phyloP scores from a whole-genome alignment of 768 basidiomycete genomes.

The Termitomyces sp. region DNA sequence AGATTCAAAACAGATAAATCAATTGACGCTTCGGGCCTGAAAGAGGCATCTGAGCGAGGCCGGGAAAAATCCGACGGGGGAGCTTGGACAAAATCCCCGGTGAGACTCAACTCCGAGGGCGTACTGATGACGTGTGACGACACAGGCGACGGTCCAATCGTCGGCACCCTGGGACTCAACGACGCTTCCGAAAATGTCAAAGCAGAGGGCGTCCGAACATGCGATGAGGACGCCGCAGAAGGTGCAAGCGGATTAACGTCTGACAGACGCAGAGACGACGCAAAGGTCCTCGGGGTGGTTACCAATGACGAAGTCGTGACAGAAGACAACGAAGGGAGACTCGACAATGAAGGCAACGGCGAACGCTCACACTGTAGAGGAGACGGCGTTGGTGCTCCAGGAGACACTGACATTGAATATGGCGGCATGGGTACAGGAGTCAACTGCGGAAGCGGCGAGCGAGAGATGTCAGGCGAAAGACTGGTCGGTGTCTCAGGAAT shows the following conservation, averaged over 20 bases:
- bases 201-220: constrained; percentile 10
- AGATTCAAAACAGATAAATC: constrained; percentile 32
- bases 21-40: constrained; percentile 39
- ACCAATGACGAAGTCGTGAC: constrained; percentile 2
- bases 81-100: neutral
- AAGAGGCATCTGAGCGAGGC: constrained; percentile 24
- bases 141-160: neutral
- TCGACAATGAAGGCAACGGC: neutral
- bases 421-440: constrained; percentile 34
- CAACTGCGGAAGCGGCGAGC: constrained; percentile 30
- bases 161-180: neutral
- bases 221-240: constrained; percentile 5
- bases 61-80: neutral
- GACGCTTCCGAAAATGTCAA: constrained; percentile 29
- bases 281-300: constrained; percentile 5
- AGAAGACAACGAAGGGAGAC: constrained; percentile 3
- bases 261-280: neutral
- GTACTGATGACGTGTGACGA: neutral
- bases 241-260: constrained; percentile 2
- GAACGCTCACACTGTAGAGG: constrained; percentile 17
- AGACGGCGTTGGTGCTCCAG: constrained; percentile 28
- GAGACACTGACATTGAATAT: constrained; percentile 22
- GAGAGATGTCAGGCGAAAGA: constrained; percentile 22
- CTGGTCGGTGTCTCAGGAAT: constrained; percentile 35
- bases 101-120: neutral